Evolutionary conservation across 768 basidiomycete genomes (phyloP).

Genomic region (Rhodotorula kratochvilovae): DNA sequence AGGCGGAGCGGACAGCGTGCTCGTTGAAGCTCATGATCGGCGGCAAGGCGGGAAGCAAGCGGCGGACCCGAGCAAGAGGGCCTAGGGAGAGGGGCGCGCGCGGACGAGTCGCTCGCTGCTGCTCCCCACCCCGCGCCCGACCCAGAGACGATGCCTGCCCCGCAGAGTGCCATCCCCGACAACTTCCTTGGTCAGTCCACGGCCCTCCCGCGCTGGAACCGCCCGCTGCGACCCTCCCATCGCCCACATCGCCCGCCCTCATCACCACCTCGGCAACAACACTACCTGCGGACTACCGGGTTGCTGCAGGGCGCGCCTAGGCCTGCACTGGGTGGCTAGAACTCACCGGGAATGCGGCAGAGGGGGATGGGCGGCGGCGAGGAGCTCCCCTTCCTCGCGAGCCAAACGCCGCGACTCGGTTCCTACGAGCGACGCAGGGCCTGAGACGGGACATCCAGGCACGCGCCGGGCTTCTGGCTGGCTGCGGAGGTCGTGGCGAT

Average conservation of each 20-base stretch:
- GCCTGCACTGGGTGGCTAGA: no score
- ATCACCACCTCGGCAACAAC: not conserved
- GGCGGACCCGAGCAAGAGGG: no score
- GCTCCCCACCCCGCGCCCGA: not conserved
- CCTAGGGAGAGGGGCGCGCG: not conserved
- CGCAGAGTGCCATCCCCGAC: conserved; percentile 34
- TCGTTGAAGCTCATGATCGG: conserved; percentile 17
- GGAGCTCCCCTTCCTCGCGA: no score
- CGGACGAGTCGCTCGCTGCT: no score
- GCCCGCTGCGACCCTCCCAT: not conserved
- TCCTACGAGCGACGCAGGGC: no score
- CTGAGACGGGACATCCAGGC: no score
- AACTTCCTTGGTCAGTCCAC: conserved; percentile 26
- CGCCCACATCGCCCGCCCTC: not conserved
- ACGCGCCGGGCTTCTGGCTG: no score
- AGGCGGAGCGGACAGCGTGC: conserved; percentile 41
- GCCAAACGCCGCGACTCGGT: no score
- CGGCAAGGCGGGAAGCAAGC: not conserved
- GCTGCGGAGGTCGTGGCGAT: no score
- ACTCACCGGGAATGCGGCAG: no score
- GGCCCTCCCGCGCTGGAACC: not conserved
- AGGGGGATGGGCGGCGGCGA: no score
- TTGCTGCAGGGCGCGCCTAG: not conserved
- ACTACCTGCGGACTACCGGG: not conserved
- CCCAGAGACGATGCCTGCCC: conserved; percentile 13